Percentiles rank a stretch among this genome's conserved stretches.
Evolutionary conservation across 495 filamentous ascomycete genomes (phyloP).

Genomic region (Penicillium desertorum): DNA sequence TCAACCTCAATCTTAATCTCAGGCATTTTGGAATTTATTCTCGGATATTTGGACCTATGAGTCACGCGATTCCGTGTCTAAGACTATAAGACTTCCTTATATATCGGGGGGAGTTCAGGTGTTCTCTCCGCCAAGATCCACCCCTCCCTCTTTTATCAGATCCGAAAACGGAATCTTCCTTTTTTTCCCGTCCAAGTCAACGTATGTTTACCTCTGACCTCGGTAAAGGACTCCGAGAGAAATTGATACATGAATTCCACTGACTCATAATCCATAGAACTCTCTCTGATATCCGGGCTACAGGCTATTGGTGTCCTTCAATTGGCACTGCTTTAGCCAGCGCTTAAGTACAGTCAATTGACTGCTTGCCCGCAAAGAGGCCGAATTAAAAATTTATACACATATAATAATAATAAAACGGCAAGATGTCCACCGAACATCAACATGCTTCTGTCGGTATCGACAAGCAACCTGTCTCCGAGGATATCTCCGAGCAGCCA

Average conservation of each 20-base stretch:
- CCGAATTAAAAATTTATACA: not conserved
- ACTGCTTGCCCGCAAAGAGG: slow-evolving; percentile 5
- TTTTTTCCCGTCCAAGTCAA: slow-evolving; percentile 8
- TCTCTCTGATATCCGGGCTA: not conserved
- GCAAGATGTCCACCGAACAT: slow-evolving; percentile 19
- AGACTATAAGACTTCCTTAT: not conserved
- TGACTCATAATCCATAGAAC: slow-evolving; percentile 1
- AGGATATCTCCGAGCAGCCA: slow-evolving; percentile 31
- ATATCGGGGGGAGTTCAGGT: not conserved
- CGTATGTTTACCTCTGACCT: slow-evolving; percentile 5
- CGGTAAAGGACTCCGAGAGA: slow-evolving; percentile 1
- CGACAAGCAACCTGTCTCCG: slow-evolving; percentile 22
- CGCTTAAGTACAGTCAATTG: not conserved
- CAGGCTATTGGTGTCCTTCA: not conserved
- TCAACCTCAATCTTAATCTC: slow-evolving; percentile 17
- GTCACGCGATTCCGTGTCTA: slow-evolving; percentile 1
- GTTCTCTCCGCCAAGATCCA: slow-evolving; percentile 14
- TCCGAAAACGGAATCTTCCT: slow-evolving; percentile 25
- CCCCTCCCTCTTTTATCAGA: slow-evolving; percentile 21
- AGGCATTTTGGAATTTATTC: slow-evolving; percentile 1
- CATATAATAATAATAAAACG: slow-evolving; percentile 1
- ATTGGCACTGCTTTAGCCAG: slow-evolving; percentile 1
- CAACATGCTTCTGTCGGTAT: slow-evolving; percentile 11
- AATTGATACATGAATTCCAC: not conserved
- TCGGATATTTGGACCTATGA: slow-evolving; percentile 1